These are phyloP conservation scores for Paramecium caudatum DNA, from an alignment of 73 alveolate species.

Conservation along the genomic window DNA sequence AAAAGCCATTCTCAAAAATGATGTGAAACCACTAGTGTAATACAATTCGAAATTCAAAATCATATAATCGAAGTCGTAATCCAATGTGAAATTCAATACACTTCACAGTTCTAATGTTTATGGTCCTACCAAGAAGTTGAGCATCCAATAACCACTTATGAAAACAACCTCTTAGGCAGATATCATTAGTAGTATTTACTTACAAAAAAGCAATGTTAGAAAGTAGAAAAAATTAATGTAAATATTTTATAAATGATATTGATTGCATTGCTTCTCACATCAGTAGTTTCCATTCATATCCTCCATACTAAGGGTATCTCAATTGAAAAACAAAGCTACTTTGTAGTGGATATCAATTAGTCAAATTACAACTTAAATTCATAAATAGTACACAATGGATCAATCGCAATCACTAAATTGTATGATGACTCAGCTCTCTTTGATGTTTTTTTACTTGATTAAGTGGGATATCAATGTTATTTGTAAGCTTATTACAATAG, in stretches of 20 bases:
- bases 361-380: neutral
- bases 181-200: slow-evolving; percentile 7
- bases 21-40: neutral
- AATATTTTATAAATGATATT: slow-evolving; percentile 34
- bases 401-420: neutral
- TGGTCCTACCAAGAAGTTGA: neutral
- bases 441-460: slow-evolving; percentile 17
- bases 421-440: neutral
- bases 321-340: neutral
- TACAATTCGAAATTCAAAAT: neutral
- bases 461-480: neutral
- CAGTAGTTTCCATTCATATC: slow-evolving; percentile 7
- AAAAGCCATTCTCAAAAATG: neutral
- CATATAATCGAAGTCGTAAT: neutral
- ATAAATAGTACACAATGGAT: slow-evolving; percentile 30
- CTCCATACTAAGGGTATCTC: neutral
- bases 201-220: neutral
- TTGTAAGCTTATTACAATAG: neutral
- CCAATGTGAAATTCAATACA: neutral
- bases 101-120: neutral
- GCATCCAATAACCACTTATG: neutral
- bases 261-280: neutral
- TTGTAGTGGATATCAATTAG: neutral
- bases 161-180: neutral
- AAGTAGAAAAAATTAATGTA: slow-evolving; percentile 23